A percentile compares a stretch with the other conserved stretches of the same genome.
Conservation (phyloP, 2,329 filamentous ascomycete genomes). For the Fonsecaea nubica region DNA sequence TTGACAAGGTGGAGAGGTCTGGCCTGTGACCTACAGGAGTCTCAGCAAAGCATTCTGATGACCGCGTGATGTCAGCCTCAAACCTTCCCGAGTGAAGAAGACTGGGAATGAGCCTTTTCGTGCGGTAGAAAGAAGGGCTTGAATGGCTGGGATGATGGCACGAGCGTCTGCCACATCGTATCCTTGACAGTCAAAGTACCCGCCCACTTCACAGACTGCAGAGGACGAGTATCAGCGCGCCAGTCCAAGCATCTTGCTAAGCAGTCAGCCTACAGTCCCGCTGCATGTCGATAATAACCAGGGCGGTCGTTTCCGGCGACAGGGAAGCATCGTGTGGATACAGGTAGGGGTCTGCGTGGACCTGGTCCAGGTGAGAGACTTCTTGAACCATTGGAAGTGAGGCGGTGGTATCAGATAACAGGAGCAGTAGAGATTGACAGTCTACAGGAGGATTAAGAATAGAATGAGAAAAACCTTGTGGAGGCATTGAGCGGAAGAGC, state of each 20-base stretch:
- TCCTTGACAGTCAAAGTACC: slow-evolving; percentile 55
- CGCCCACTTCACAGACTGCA: slow-evolving; percentile 52
- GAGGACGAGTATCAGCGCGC: not conserved
- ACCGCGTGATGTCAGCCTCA: slow-evolving; percentile 1
- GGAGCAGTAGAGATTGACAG: too few relatives aligned
- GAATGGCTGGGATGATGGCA: slow-evolving; percentile 50
- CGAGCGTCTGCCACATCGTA: slow-evolving; percentile 51
- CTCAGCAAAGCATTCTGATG: not conserved
- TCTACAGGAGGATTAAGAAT: too few relatives aligned
- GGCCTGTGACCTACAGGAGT: slow-evolving; percentile 53
- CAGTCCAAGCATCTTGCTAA: not conserved
- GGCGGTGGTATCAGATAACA: not conserved
- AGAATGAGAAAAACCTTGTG: too few relatives aligned
- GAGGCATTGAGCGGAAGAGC: too few relatives aligned
- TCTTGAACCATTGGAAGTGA: slow-evolving; percentile 8
- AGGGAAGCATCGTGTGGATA: slow-evolving; percentile 55
- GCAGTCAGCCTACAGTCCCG: slow-evolving; percentile 49
- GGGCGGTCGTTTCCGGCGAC: slow-evolving; percentile 53
- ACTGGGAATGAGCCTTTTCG: slow-evolving; percentile 50
- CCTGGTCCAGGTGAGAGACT: not conserved
- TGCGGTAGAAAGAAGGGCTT: slow-evolving; percentile 49
- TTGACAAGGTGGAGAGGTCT: slow-evolving; percentile 63
- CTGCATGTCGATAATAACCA: slow-evolving; percentile 58
- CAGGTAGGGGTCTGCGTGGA: slow-evolving; percentile 27
- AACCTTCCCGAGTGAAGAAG: slow-evolving; percentile 56